These are phyloP conservation scores for Sporothrix variecibatus DNA, from an alignment of 2,329 filamentous ascomycete genomes.

Conservation along the genomic window DNA sequence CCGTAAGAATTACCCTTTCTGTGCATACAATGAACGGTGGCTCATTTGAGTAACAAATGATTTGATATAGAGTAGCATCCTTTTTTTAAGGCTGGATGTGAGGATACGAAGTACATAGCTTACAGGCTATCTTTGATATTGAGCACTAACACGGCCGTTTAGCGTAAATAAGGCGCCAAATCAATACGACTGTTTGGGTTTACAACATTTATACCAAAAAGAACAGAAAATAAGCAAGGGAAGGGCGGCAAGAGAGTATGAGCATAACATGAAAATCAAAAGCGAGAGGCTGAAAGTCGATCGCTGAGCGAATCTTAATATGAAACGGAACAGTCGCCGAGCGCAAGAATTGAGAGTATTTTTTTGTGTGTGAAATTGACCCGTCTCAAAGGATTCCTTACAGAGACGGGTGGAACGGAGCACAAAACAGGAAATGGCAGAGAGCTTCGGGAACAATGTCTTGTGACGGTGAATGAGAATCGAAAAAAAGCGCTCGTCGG, in stretches of 20 bases:
- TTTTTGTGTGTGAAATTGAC: background rate
- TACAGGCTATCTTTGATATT: background rate
- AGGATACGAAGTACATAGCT: too few relatives aligned
- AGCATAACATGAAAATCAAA: too few relatives aligned
- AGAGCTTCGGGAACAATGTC: background rate
- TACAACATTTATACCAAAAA: background rate
- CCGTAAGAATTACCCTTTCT: background rate
- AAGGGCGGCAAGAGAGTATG: background rate
- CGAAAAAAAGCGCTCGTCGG: background rate
- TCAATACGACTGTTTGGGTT: background rate
- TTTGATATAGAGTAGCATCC: background rate
- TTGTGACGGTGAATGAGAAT: background rate
- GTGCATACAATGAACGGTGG: background rate
- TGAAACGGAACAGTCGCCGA: conserved; percentile 1
- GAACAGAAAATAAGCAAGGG: background rate
- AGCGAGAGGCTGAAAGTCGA: background rate
- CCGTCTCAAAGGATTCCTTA: background rate
- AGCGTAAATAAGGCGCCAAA: background rate
- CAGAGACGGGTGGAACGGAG: conserved; percentile 13
- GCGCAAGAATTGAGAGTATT: background rate
- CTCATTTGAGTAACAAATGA: background rate
- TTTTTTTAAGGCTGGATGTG: background rate
- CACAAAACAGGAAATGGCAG: background rate
- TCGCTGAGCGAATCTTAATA: conserved; percentile 4
- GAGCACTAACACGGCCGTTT: background rate